These are phyloP conservation scores for Umbelopsis isabellina DNA, from an alignment of 192 early-diverging fungal genomes.

Conservation along the genomic window DNA sequence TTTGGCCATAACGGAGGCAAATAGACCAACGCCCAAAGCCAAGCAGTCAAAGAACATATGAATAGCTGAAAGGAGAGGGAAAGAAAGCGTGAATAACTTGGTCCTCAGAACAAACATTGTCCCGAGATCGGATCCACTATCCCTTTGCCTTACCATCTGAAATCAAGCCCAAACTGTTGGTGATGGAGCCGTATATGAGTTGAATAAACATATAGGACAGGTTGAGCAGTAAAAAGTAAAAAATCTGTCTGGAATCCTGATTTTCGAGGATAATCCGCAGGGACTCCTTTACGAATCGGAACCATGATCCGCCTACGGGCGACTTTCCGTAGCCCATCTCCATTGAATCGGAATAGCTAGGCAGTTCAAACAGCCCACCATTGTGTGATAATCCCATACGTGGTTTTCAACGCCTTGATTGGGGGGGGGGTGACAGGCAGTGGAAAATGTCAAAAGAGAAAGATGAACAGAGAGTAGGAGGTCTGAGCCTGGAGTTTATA, in stretches of 20 bases:
- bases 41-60: constrained; percentile 99
- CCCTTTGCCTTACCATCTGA: constrained; percentile 68
- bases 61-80: constrained; percentile 60
- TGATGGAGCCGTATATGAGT: constrained; percentile 75
- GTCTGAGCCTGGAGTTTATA: constrained; percentile 1
- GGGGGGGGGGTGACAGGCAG: background rate
- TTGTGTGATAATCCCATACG: constrained; percentile 10
- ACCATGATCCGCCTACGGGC: constrained; percentile 14
- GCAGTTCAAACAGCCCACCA: constrained; percentile 30
- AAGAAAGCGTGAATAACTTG: background rate
- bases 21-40: constrained; percentile 83
- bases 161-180: constrained; percentile 87
- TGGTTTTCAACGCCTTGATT: background rate
- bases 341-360: constrained; percentile 36
- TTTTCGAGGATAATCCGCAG: constrained; percentile 63
- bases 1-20: constrained; percentile 88
- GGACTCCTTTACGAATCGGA: constrained; percentile 31
- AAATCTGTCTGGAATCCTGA: constrained; percentile 87
- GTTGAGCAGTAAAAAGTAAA: constrained; percentile 92
- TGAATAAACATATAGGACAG: constrained; percentile 93
- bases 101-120: background rate
- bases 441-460: too few species aligned
- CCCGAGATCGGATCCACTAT: background rate
- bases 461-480: background rate
- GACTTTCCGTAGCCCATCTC: constrained; percentile 38